A percentile compares a stretch with the other conserved stretches of the same genome.
Conservation (phyloP, 371 early-diverging fungal genomes). For the Parasitella parasitica region DNA sequence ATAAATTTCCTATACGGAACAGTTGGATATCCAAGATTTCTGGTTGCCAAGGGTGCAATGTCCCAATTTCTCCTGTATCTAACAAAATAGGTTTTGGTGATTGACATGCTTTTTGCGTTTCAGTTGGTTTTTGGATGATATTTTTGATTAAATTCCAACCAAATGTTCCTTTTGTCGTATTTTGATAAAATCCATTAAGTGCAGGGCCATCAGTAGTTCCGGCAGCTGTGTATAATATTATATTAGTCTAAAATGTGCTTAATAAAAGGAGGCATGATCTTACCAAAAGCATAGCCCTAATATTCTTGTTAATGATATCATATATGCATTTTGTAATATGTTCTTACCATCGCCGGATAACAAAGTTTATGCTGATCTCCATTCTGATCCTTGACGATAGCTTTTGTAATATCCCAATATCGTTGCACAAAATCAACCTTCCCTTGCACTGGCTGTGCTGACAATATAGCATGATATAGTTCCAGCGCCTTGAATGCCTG, state of each 20-base stretch:
- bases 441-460: constrained; percentile 18
- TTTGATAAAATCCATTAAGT: constrained; percentile 40
- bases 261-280: not conserved
- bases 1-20: constrained; percentile 51
- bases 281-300: constrained; percentile 42
- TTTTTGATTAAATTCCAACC: constrained; percentile 48
- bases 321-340: constrained; percentile 3
- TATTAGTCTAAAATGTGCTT: not conserved
- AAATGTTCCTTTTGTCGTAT: constrained; percentile 35
- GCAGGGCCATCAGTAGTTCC: constrained; percentile 67
- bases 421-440: constrained; percentile 38
- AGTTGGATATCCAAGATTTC: constrained; percentile 55
- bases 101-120: constrained; percentile 52
- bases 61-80: constrained; percentile 57
- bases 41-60: constrained; percentile 60
- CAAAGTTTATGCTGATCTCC: constrained; percentile 25
- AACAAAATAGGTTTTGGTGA: constrained; percentile 61
- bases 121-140: constrained; percentile 38
- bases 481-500: constrained; percentile 43
- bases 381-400: constrained; percentile 21
- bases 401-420: constrained; percentile 49
- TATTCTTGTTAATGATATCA: not conserved
- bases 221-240: constrained; percentile 40
- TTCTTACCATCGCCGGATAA: constrained; percentile 46
- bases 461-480: constrained; percentile 12